Percentiles rank a stretch among this genome's conserved stretches.
Evolutionary conservation across 257 asterid species (phyloP).

Genomic region (Nicotiana paniculata): DNA sequence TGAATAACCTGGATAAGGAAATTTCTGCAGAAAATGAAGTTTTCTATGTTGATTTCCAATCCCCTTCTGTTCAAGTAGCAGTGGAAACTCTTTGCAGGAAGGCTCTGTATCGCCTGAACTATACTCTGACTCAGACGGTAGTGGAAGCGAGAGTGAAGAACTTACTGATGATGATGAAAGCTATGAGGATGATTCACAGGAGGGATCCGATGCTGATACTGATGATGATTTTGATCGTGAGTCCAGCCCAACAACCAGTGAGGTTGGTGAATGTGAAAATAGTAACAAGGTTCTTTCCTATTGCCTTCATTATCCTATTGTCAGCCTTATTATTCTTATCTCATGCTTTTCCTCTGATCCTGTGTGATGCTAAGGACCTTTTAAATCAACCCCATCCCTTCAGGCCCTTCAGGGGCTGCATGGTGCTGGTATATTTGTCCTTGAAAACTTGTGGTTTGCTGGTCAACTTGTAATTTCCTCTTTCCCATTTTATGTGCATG

Average conservation of each 20-base stretch:
- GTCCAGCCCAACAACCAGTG: conserved; percentile 37
- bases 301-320: not conserved
- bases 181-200: conserved; percentile 35
- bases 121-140: conserved; percentile 82
- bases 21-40: not conserved
- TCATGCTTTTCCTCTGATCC: not conserved
- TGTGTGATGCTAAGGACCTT: not conserved
- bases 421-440: not conserved
- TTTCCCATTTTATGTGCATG: too few relatives aligned
- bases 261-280: conserved; percentile 32
- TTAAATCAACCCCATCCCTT: not conserved
- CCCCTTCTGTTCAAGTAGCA: not conserved
- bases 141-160: conserved; percentile 75
- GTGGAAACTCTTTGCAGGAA: conserved; percentile 38
- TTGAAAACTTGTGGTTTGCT: not conserved
- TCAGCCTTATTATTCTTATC: not conserved
- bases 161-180: conserved; percentile 64
- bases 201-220: conserved; percentile 37
- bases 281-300: conserved; percentile 38
- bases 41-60: not conserved
- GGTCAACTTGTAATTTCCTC: not conserved
- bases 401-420: not conserved
- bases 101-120: conserved; percentile 62
- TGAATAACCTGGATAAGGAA: not conserved
- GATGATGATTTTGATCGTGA: conserved; percentile 49